Evolutionary conservation across 495 filamentous ascomycete genomes (phyloP).

Genomic region (Aspergillus nidulans): DNA sequence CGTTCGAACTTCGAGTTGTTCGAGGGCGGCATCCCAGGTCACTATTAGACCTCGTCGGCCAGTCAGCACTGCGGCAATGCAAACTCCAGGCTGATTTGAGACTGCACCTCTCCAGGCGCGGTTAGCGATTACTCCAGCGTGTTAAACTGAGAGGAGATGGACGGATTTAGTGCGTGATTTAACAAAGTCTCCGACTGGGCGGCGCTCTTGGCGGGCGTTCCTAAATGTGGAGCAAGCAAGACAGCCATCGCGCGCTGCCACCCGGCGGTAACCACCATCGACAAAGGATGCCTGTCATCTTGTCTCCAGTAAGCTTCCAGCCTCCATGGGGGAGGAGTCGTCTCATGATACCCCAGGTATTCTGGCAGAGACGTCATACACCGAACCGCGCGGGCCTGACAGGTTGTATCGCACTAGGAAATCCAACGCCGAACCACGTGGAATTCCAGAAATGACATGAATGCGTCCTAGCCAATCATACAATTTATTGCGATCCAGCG

Average conservation of each 20-base stretch:
- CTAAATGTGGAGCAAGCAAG: slow-evolving; percentile 7
- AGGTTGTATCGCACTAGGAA: neutral
- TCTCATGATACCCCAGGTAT: neutral
- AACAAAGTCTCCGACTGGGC: slow-evolving; percentile 3
- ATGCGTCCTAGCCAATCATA: slow-evolving; percentile 11
- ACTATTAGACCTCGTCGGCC: neutral
- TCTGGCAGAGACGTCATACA: slow-evolving; percentile 3
- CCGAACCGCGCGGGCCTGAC: neutral
- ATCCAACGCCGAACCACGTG: slow-evolving; percentile 19
- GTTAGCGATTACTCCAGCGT: slow-evolving; percentile 6
- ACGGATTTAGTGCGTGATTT: slow-evolving; percentile 11
- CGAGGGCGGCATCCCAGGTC: slow-evolving; percentile 3
- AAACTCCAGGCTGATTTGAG: neutral
- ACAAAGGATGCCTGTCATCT: slow-evolving; percentile 2
- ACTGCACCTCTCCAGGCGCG: neutral
- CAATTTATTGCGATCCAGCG: slow-evolving; percentile 10
- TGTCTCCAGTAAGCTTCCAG: slow-evolving; percentile 12
- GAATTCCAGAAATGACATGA: slow-evolving; percentile 15
- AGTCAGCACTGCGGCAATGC: neutral
- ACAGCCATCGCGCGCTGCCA: neutral
- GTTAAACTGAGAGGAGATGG: neutral
- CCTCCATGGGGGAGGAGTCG: neutral
- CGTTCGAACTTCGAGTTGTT: neutral
- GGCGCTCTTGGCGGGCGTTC: slow-evolving; percentile 12
- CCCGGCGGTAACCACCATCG: neutral